A percentile compares a stretch with the other conserved stretches of the same genome.
Evolutionary conservation across 2,329 filamentous ascomycete species (phyloP).

Genomic region (Aspergillus chevalieri): DNA sequence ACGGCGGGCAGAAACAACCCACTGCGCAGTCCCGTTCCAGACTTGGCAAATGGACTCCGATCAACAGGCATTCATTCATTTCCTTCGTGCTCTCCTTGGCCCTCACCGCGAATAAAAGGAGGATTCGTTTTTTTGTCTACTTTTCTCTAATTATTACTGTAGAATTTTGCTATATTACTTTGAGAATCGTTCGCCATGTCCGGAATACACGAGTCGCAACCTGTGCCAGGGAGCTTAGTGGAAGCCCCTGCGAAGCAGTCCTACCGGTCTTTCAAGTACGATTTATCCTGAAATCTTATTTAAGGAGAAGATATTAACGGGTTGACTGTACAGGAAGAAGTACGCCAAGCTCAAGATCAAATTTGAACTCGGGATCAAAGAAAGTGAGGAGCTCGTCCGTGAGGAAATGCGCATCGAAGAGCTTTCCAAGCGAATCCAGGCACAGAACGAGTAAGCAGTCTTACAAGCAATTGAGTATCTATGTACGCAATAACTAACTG

Average conservation of each 20-base stretch:
- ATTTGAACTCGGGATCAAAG: conserved; percentile 74
- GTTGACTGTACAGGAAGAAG: conserved; percentile 59
- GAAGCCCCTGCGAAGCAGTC: conserved; percentile 45
- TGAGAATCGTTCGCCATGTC: conserved; percentile 22
- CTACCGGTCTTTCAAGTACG: conserved; percentile 63
- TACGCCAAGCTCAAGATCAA: conserved; percentile 80
- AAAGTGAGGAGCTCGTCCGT: conserved; percentile 57
- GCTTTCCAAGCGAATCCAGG: conserved; percentile 73
- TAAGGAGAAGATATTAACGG: conserved; percentile 7
- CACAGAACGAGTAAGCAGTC: conserved; percentile 78
- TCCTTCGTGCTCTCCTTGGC: background rate
- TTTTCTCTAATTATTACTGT: background rate
- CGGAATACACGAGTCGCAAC: conserved; percentile 21
- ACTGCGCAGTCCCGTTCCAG: conserved; percentile 11
- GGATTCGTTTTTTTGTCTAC: background rate
- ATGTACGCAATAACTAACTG: conserved; percentile 6
- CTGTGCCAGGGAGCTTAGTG: conserved; percentile 25
- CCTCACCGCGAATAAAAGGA: background rate
- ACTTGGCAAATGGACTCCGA: conserved; percentile 17
- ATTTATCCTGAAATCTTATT: background rate
- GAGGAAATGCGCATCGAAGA: conserved; percentile 76
- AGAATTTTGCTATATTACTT: too few species aligned
- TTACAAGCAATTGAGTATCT: background rate
- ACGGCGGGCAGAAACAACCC: conserved; percentile 22
- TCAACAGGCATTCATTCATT: conserved; percentile 1